Percentiles rank a stretch among this genome's conserved stretches.
These are phyloP conservation scores for Nitzschia sp. DNA, from an alignment of 108 stramenopile species.

Conservation along the genomic window DNA sequence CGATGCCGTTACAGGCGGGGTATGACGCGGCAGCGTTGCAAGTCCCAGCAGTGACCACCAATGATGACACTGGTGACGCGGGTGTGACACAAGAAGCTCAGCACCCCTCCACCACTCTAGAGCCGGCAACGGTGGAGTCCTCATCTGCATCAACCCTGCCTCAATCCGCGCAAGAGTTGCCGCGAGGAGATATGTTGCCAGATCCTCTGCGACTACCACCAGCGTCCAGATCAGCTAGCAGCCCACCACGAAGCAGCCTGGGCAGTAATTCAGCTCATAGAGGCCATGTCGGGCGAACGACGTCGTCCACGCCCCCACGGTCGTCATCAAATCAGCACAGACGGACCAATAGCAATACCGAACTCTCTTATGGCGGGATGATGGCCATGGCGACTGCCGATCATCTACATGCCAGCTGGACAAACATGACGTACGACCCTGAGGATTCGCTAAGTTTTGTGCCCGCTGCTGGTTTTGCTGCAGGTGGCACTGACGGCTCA, in stretches of 20 bases:
- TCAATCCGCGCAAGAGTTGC: no score
- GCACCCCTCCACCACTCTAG: no score
- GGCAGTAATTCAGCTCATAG: no score
- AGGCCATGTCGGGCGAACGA: background rate
- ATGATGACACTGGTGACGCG: background rate
- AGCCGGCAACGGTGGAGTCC: no score
- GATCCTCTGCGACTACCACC: no score
- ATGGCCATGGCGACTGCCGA: conserved; percentile 9
- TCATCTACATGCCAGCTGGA: conserved; percentile 24
- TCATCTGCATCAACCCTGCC: no score
- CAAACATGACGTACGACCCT: background rate
- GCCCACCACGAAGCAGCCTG: no score
- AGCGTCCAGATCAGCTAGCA: no score
- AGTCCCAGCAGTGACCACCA: background rate
- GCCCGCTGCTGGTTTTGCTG: background rate
- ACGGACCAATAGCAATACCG: background rate
- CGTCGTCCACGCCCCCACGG: background rate
- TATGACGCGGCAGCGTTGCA: background rate
- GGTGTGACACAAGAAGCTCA: no score
- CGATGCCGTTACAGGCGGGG: background rate
- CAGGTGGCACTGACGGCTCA: background rate
- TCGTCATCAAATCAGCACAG: background rate
- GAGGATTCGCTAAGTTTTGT: conserved; percentile 6
- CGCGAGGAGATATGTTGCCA: no score
- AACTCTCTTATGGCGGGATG: background rate